Conservation (phyloP, 768 basidiomycete genomes). For the Boletus patriciae region DNA sequence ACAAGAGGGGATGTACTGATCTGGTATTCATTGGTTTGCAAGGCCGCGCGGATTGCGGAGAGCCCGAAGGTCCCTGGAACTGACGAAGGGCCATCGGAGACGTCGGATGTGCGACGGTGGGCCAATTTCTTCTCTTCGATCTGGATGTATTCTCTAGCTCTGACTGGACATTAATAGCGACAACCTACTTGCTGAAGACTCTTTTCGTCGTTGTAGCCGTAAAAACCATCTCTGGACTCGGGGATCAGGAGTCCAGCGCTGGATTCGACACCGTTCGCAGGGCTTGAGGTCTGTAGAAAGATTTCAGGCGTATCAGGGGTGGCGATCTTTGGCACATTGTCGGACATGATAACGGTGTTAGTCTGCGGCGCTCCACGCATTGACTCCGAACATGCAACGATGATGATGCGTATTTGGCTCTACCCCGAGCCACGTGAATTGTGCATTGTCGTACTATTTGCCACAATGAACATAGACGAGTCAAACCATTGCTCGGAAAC, state of each 20-base stretch:
- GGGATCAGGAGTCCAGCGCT: constrained; percentile 38
- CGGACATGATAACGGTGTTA: constrained; percentile 20
- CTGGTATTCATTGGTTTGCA: constrained; percentile 22
- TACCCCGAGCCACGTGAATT: not conserved
- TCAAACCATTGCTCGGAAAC: not conserved
- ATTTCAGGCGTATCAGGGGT: not conserved
- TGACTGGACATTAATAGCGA: constrained; percentile 1
- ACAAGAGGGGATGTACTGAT: constrained; percentile 18
- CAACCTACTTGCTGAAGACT: constrained; percentile 65
- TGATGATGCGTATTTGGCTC: constrained; percentile 16
- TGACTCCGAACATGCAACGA: not conserved
- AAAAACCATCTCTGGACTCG: constrained; percentile 70
- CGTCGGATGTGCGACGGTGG: constrained; percentile 62
- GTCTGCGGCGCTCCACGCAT: not conserved
- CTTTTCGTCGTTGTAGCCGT: constrained; percentile 79
- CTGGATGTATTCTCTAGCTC: constrained; percentile 36
- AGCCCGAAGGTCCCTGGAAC: constrained; percentile 43
- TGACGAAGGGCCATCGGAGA: constrained; percentile 30
- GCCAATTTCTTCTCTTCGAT: constrained; percentile 75
- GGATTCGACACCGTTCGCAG: constrained; percentile 14
- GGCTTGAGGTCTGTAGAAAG: not conserved
- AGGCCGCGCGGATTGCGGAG: constrained; percentile 33
- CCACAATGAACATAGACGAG: not conserved
- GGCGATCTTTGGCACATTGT: not conserved
- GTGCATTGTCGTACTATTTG: no score